phyloP scores from a whole-genome alignment of 345 rosid species.

The Toxicodendron radicans region DNA sequence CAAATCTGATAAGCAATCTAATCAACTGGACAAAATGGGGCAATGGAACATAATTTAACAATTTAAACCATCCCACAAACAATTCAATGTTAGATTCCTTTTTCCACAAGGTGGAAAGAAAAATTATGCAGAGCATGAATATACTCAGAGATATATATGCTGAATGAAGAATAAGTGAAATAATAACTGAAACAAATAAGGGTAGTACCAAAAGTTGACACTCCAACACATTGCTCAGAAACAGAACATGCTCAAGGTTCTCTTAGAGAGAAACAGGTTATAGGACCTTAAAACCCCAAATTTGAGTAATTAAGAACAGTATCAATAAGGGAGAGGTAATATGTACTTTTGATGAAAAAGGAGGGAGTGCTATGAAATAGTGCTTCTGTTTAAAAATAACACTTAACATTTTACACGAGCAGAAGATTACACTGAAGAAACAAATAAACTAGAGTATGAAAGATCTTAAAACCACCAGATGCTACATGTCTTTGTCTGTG shows the following conservation, averaged over 20 bases:
- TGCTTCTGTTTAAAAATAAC: background rate
- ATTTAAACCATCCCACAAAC: background rate
- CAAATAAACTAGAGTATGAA: background rate
- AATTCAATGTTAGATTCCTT: background rate
- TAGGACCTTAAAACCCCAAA: background rate
- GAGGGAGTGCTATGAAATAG: background rate
- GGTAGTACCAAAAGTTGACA: background rate
- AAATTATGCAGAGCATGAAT: background rate
- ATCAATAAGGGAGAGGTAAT: background rate
- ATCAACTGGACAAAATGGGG: background rate
- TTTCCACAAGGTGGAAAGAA: background rate
- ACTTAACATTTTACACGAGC: background rate
- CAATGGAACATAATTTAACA: background rate
- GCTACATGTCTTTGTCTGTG: background rate
- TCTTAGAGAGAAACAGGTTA: background rate
- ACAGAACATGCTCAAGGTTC: background rate
- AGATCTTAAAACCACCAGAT: background rate
- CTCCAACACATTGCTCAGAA: background rate
- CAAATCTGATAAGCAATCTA: background rate
- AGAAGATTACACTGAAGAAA: background rate
- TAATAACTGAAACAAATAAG: background rate
- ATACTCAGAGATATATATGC: background rate
- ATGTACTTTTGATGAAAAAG: background rate
- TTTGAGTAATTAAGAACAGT: background rate
- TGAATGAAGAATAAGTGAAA: background rate